These are phyloP conservation scores for Pyricularia grisea DNA, from an alignment of 2,329 filamentous ascomycete genomes.

Conservation along the genomic window DNA sequence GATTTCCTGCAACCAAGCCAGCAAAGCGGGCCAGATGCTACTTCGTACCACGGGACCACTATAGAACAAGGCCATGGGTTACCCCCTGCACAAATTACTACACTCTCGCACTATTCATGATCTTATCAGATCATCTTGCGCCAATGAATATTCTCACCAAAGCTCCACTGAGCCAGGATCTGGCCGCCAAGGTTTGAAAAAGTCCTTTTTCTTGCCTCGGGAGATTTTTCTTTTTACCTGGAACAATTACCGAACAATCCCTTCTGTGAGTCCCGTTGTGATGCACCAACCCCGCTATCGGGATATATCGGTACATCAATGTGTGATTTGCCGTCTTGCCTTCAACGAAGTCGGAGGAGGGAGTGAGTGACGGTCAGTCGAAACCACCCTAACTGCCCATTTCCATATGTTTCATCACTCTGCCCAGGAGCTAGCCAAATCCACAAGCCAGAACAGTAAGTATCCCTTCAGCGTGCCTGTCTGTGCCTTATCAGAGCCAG, in stretches of 20 bases:
- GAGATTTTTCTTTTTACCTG: not conserved
- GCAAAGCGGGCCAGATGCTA: not conserved
- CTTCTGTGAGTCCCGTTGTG: not conserved
- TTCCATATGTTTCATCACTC: not conserved
- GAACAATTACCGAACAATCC: not conserved
- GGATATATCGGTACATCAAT: not conserved
- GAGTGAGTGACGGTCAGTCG: not conserved
- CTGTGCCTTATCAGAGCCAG: too few species aligned
- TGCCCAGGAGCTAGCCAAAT: not conserved
- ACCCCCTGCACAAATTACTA: not conserved
- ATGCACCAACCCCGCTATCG: not conserved
- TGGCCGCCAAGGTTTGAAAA: not conserved
- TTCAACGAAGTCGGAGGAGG: not conserved
- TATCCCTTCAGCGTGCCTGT: not conserved
- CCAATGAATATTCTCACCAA: constrained; percentile 8
- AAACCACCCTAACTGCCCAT: not conserved
- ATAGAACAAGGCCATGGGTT: not conserved
- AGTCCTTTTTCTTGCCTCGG: not conserved
- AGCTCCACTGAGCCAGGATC: not conserved
- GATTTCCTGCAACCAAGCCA: not conserved
- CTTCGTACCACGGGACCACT: too few species aligned
- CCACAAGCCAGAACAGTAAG: not conserved
- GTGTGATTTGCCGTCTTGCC: not conserved
- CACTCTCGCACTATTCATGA: constrained; percentile 5
- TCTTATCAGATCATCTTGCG: constrained; percentile 17